These are phyloP conservation scores for Verruconis gallopava DNA, from an alignment of 2,329 filamentous ascomycete genomes.

Conservation along the genomic window DNA sequence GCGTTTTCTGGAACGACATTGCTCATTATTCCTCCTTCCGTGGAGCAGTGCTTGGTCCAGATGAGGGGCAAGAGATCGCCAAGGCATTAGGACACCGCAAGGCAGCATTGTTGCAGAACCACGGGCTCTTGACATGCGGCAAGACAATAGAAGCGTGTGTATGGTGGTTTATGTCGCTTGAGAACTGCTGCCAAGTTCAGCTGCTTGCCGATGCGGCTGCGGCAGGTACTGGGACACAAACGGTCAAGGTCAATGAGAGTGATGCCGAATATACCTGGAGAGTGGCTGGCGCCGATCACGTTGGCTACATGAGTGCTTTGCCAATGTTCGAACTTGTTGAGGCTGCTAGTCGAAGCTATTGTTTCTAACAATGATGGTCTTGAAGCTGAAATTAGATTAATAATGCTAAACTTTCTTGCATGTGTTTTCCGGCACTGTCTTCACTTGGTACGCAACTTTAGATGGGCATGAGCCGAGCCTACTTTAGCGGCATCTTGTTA, in stretches of 20 bases:
- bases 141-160: slow-evolving; percentile 28
- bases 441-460: no score
- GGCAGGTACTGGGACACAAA: slow-evolving; percentile 47
- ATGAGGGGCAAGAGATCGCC: slow-evolving; percentile 34
- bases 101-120: slow-evolving; percentile 30
- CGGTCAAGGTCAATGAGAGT: slow-evolving; percentile 53
- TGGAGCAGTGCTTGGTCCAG: slow-evolving; percentile 31
- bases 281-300: neutral
- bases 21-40: slow-evolving; percentile 31
- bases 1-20: slow-evolving; percentile 26
- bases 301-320: neutral
- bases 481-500: no score
- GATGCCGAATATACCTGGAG: slow-evolving; percentile 52
- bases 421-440: no score
- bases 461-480: no score
- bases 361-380: no score
- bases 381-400: no score
- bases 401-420: no score
- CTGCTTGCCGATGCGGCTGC: slow-evolving; percentile 45
- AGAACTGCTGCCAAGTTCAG: slow-evolving; percentile 16
- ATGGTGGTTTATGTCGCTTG: slow-evolving; percentile 26
- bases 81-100: slow-evolving; percentile 27
- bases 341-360: neutral
- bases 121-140: slow-evolving; percentile 33
- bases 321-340: slow-evolving; percentile 1